Evolutionary conservation across 305 asterid genomes (phyloP), one percentile per base, ranked within the genome.

Genomic region (Stenogyne calaminthoides): DNA sequence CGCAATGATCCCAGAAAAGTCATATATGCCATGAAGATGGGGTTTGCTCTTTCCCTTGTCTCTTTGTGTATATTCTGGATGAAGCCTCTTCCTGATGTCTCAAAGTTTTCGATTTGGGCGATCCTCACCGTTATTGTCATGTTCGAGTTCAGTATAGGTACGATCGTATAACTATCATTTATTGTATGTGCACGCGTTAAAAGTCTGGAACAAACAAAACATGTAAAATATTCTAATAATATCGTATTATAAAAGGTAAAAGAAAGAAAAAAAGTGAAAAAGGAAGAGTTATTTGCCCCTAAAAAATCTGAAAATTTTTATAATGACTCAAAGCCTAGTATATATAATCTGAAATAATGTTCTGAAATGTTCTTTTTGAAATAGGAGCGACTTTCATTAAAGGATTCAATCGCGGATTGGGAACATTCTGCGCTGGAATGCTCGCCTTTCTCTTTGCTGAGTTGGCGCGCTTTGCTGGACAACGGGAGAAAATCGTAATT

Each of bases 61-160:
- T 86, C 91, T 4, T 69, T 86, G 72, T 76, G 82, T 29, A 75
- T 88, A 47, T 84, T 86, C 6, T n/a, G n/a, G n/a, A n/a, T n/a
- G n/a, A n/a, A n/a, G n/a, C n/a, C n/a, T n/a, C n/a, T n/a, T n/a
- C n/a, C n/a, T n/a, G n/a, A n/a, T n/a, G n/a, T n/a, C n/a, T 75
- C 87, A 11, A 86, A 88, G 79, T 86, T 74, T 20, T 72, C 94
- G 0, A 84, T 88, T 4, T 86, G 87, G 91, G 91, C 88, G 6
- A 88, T 88, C 63, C 77, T 86, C 18, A 84, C 93, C 1, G 93
- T 88, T 18, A 78, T 86, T 64, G 93, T 88, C 6, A 86, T 88
- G 93, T 88, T 88, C 37, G 93, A 88, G 75, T 88, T 84, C 80
- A 82, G 86, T 63, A 83, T 88, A 79, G 93, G 91, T 88, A 70